These are phyloP conservation scores for Halophytophthora polymorphica DNA, from an alignment of 352 stramenopile genomes.

Conservation along the genomic window DNA sequence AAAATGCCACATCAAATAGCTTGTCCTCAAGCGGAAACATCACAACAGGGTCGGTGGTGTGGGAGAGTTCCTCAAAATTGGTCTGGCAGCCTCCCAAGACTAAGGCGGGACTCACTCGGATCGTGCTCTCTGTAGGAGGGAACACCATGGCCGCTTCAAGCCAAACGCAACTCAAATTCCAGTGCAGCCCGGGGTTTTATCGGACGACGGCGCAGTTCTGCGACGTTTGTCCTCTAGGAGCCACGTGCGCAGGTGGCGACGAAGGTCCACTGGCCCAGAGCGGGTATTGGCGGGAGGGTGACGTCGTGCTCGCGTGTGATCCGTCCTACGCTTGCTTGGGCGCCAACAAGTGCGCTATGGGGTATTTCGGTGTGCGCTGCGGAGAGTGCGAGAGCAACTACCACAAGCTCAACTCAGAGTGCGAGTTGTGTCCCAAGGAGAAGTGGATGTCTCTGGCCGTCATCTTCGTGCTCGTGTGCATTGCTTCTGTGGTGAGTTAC, in stretches of 20 bases:
- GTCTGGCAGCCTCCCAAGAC: slow-evolving; percentile 62
- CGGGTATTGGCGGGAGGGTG: slow-evolving; percentile 57
- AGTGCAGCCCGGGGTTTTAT: slow-evolving; percentile 59
- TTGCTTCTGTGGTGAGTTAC: slow-evolving; percentile 50
- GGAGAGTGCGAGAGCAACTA: slow-evolving; percentile 43
- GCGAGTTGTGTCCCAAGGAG: slow-evolving; percentile 46
- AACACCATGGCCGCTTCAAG: slow-evolving; percentile 55
- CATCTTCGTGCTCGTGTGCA: slow-evolving; percentile 46
- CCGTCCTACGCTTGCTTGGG: slow-evolving; percentile 54
- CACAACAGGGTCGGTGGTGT: slow-evolving; percentile 33
- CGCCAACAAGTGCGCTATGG: slow-evolving; percentile 40
- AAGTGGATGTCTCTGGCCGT: slow-evolving; percentile 53
- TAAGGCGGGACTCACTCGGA: slow-evolving; percentile 45
- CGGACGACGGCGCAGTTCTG: slow-evolving; percentile 41
- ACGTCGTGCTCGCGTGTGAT: slow-evolving; percentile 52
- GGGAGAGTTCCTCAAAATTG: slow-evolving; percentile 45
- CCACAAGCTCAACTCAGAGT: slow-evolving; percentile 66
- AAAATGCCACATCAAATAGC: slow-evolving; percentile 4
- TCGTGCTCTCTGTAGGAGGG: slow-evolving; percentile 53
- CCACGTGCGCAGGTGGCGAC: slow-evolving; percentile 49
- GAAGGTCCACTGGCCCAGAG: slow-evolving; percentile 36
- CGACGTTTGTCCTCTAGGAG: slow-evolving; percentile 46
- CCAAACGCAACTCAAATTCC: slow-evolving; percentile 63
- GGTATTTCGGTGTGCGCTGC: slow-evolving; percentile 47
- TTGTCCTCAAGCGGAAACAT: slow-evolving; percentile 8